Base-by-base conservation (phyloP, 371 early-diverging fungal species). In the Funneliformis caledonium region DNA sequence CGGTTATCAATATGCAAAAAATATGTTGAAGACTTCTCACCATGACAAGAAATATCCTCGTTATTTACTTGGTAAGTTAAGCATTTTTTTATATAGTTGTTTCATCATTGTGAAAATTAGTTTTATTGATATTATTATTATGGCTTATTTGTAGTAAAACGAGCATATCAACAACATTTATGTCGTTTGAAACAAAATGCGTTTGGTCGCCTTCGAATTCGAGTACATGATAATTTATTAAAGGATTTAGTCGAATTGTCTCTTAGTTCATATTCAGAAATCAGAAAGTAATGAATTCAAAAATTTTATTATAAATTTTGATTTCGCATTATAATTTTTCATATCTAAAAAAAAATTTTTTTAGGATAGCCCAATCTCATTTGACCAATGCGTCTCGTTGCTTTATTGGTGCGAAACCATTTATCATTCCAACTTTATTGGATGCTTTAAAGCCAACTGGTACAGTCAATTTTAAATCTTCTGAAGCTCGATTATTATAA, bases 221-320 rank as follows among this genome's bases (percentile, higher is more conserved):
- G 83, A 78, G 48, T 90, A 26, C 89, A 89, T 79, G 88, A 88
- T 67, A 81, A 85, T 22, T 83, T 95, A 26, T 74, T 95, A 5
- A 45, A 83, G 5, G 90, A 90, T 74, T 67, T 96, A 45, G 85
- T 90, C 4, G 89, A 92, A 26, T 82, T 95, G 62, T 93, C 92
- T 0, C 76, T 95, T 52, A 89, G 91, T 48, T 87, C 89, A 33
- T 96, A 95, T 84, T 86, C 94, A 0, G 94, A 92, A 69, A 91
- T 96, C 59, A 88, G 97, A 80, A 89, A 88, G 84, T 88, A 87
- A 45, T 87, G 83, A 26, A 65, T 82, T 11, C 61, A 14, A 31
- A 31, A 64, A 4, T 11, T 64, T 19, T 10, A 31, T 22, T 2
- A 12, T 7, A 37, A 22, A 11, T 19, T 14, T 50, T n/a, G n/a